Evolutionary conservation across 1,139 yeast species (phyloP), one percentile per base, ranked within the genome.

Genomic region (Candida tunisiensis): DNA sequence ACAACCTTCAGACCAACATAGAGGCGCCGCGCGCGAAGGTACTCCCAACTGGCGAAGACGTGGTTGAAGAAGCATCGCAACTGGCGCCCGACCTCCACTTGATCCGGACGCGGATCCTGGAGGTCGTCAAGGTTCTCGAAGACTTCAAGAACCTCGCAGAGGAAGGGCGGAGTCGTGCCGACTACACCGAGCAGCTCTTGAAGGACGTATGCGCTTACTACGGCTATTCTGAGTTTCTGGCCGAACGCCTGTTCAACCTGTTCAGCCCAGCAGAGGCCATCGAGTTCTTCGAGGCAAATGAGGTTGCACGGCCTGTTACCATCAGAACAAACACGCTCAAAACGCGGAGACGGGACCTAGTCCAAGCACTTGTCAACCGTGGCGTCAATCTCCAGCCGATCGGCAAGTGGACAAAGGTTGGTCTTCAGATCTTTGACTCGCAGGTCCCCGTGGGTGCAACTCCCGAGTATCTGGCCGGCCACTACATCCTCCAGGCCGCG

Each of bases 371-470:
- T 36, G 93, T 88, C 31, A 88, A 85, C 55, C 73, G 95, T 48
- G 98, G 99, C 47, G 98, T 88, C 33, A 91, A 88, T 51, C 63
- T 91, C 41, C 95, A 91, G 55, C 96, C 96, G 25, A 82, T 91
- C 44, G 96, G 96, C 25, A 62, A 80, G 21, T 91, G 99, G 99
- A 83, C 96, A 18, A 91, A 88, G 55, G 96, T 88, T 27, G 98
- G 98, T 35, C 62, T 91, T 39, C 98, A 91, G 55, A 73, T 91
- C 29, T 91, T 88, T 51, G 98, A 91, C 47, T 83, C 96, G 15
- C 96, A 85, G 54, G 98, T 91, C 15, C 98, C 99, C 26, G 80
- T 91, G 42, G 99, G 99, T 51, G 98, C 99, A 24, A 91, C 99
- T 6, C 98, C 99, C 24, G 99, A 91, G 56, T 91, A 91, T 51